Base-by-base conservation (phyloP, 371 early-diverging fungal species). In the Blastocladiella emersonii region DNA sequence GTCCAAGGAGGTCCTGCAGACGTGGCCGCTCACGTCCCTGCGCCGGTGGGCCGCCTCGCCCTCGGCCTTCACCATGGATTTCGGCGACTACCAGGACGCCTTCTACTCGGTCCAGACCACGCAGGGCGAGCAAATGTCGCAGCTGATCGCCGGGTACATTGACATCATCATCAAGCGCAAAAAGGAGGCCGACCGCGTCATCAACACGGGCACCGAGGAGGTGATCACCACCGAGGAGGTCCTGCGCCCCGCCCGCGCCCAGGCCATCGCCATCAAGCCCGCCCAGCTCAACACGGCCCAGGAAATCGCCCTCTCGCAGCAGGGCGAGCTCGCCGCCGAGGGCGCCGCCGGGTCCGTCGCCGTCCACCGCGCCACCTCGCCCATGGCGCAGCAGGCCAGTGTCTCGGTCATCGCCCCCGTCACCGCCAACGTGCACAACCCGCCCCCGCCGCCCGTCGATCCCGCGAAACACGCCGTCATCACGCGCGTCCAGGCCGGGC, bases 131-230 rank as follows among this genome's bases (percentile, higher is more conserved):
- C 70, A 73, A 57, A 79, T 82, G 19, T 78, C 80, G 15, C 76
- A 75, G 61, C 71, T 80, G 12, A 81, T 82, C 65, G 65, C 74
- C 0, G 83, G 83, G 2, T 82, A 82, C 67, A 81, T 82, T 71
- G 83, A 81, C 63, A 82, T 82, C 44, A 77, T 79, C 60, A 51
- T 82, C 39, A 81, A 78, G 67, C 77, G 77, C 67, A 71, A 71
- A 43, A 78, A 43, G 35, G 61, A 61, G 35, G 61, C 61, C n/a
- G 66, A 66, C 13, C 64, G 63, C 43, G 41, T 19, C 15, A 37
- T 57, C 6, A 70, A 69, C 43, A 68, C 70, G 34, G 75, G 72
- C 37, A 60, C 56, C 1, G 80, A 78, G 65, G 76, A 79, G 63
- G 68, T 73, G 37, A 77, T 77, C 0, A 67, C 76, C 0, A 60